Base-by-base conservation (phyloP, 768 basidiomycete genomes). In the Mycena epipterygia region DNA sequence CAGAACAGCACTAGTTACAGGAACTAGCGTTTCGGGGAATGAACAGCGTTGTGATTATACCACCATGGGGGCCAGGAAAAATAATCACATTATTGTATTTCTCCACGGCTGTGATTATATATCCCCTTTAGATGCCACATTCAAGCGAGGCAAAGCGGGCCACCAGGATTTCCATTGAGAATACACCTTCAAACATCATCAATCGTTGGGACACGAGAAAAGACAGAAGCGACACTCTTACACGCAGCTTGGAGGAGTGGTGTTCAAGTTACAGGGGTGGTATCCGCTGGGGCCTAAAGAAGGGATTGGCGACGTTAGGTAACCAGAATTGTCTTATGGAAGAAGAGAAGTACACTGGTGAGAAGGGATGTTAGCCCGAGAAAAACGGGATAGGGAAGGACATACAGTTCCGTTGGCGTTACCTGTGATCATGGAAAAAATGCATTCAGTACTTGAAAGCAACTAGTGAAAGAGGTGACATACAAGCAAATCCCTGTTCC, bases 81-180 rank as follows among this genome's bases (percentile, higher is more conserved):
- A 42, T 58, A 14, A 58, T 42, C 3, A 23, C 23, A 41, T 42
- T 58, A 58, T 19, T 30, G 14, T 58, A 55, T 30, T 37, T 55
- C 33, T 55, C 53, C 33, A 58, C 56, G 21, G 39, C 56, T 58
- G 56, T 29, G 56, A 58, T 37, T 37, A 25, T 42, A 42, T 35
- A 27, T 58, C 55, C 56, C 21, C 16, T 42, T 41, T 9, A 42
- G 56, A 58, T 9, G 14, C 39, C 39, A 42, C 37, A 41, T 42
- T 58, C 56, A 58, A 58, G 56, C 56, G 56, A 58, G 56, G 56
- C 56, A 58, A 42, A 58, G 56, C 37, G 56, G 56, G 37, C 56
- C 56, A 42, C 56, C 56, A 30, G 56, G 56, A 30, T 58, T 58
- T 58, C 56, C 56, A 21, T 58, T 58, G 39, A 58, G 56, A 42